Evolutionary conservation across 441 rosid genomes (phyloP).

Genomic region (Melastoma candidum): DNA sequence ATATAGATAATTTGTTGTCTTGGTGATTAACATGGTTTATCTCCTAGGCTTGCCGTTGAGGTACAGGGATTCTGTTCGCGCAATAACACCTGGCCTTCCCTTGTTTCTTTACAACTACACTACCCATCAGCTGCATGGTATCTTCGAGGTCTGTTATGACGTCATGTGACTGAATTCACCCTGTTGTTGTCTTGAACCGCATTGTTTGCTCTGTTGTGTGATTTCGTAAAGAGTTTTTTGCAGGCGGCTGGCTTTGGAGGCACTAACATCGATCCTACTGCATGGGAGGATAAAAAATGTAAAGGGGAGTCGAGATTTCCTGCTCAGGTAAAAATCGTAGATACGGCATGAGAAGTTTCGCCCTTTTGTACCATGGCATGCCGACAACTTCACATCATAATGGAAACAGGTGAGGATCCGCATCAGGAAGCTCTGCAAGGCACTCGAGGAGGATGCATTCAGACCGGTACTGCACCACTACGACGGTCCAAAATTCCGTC

Average conservation of each 20-base stretch:
- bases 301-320: slow-evolving; percentile 19
- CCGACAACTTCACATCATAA: neutral
- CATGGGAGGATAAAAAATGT: slow-evolving; percentile 25
- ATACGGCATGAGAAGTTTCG: no score
- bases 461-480: slow-evolving; percentile 15
- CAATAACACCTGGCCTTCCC: slow-evolving; percentile 95
- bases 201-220: no score
- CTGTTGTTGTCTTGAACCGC: no score
- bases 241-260: slow-evolving; percentile 26
- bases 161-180: no score
- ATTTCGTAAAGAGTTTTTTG: neutral
- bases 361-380: no score
- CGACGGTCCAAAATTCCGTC: slow-evolving; percentile 11
- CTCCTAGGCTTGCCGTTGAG: slow-evolving; percentile 78
- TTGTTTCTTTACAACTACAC: slow-evolving; percentile 97
- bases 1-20: no score
- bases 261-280: slow-evolving; percentile 22
- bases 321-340: slow-evolving; percentile 5
- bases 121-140: slow-evolving; percentile 95
- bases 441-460: slow-evolving; percentile 22
- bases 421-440: slow-evolving; percentile 15
- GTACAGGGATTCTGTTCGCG: slow-evolving; percentile 89
- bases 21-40: no score
- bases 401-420: slow-evolving; percentile 15
- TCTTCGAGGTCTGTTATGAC: slow-evolving; percentile 48